Percentiles rank a stretch among this genome's conserved stretches.
Conservation (phyloP, 768 basidiomycete species). For the Filobasidium floriforme region DNA sequence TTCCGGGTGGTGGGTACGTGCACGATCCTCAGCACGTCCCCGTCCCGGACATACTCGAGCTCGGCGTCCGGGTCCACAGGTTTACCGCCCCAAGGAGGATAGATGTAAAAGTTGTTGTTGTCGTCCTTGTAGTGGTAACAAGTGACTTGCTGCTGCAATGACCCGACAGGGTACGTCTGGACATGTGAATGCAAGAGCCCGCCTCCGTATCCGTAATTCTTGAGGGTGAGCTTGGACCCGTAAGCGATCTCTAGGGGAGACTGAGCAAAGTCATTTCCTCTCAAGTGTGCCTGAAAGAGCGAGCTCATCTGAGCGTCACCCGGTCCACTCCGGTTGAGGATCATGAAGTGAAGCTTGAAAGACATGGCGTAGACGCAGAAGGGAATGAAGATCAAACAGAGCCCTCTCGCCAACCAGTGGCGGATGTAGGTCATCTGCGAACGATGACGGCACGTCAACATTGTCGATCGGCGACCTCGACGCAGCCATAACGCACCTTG, state of each 20-base stretch:
- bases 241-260: constrained; percentile 87
- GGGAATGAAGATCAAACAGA: constrained; percentile 80
- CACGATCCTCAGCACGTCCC: constrained; percentile 69
- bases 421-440: constrained; percentile 69
- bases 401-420: constrained; percentile 82
- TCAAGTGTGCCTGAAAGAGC: constrained; percentile 90
- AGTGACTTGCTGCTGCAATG: constrained; percentile 89
- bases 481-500: constrained; percentile 56
- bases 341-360: constrained; percentile 94
- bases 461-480: no score
- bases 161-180: constrained; percentile 88
- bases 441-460: not conserved
- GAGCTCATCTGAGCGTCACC: constrained; percentile 99
- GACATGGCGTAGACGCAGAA: constrained; percentile 84
- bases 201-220: constrained; percentile 97
- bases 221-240: constrained; percentile 84
- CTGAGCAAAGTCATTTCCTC: constrained; percentile 83
- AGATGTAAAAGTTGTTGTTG: constrained; percentile 84
- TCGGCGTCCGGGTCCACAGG: constrained; percentile 53
- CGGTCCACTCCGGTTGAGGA: constrained; percentile 87
- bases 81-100: constrained; percentile 75
- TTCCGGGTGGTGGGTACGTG: constrained; percentile 80
- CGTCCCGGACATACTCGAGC: constrained; percentile 64
- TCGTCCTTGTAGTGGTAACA: constrained; percentile 99
- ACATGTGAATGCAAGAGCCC: constrained; percentile 93